Evolutionary conservation across 495 filamentous ascomycete genomes (phyloP).

Genomic region (Bryoglossum gracile): DNA sequence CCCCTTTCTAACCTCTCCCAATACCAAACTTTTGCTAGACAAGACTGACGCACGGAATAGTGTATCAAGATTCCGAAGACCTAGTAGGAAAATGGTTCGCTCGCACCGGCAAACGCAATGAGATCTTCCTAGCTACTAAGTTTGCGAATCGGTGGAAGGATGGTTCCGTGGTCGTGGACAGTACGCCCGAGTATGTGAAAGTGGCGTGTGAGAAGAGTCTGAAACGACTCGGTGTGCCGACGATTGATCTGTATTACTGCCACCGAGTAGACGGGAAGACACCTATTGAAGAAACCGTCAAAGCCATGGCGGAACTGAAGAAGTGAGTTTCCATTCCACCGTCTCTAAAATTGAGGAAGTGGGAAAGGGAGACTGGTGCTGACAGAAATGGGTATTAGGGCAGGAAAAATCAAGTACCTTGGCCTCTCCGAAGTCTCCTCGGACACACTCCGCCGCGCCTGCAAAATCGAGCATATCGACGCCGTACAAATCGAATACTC

Average conservation of each 20-base stretch:
- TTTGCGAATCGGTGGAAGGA: conserved; percentile 32
- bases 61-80: conserved; percentile 44
- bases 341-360: no score
- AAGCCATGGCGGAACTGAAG: conserved; percentile 36
- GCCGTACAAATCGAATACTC: conserved; percentile 60
- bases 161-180: conserved; percentile 11
- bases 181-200: conserved; percentile 27
- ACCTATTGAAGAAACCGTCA: conserved; percentile 55
- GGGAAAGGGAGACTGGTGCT: no score
- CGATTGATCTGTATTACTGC: conserved; percentile 54
- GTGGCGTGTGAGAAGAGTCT: conserved; percentile 38
- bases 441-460: conserved; percentile 50
- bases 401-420: conserved; percentile 53
- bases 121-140: conserved; percentile 50
- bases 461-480: conserved; percentile 50
- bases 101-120: conserved; percentile 39
- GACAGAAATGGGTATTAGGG: conserved; percentile 5
- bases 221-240: conserved; percentile 38
- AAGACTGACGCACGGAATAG: no score
- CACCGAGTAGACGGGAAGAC: conserved; percentile 44
- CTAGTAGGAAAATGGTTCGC: conserved; percentile 52
- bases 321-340: conserved; percentile 12
- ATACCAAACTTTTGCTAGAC: no score
- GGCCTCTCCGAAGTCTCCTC: conserved; percentile 51
- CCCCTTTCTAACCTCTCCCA: no score